Base-by-base conservation (phyloP, 768 basidiomycete species). In the Phlebiopsis flavidoalba region DNA sequence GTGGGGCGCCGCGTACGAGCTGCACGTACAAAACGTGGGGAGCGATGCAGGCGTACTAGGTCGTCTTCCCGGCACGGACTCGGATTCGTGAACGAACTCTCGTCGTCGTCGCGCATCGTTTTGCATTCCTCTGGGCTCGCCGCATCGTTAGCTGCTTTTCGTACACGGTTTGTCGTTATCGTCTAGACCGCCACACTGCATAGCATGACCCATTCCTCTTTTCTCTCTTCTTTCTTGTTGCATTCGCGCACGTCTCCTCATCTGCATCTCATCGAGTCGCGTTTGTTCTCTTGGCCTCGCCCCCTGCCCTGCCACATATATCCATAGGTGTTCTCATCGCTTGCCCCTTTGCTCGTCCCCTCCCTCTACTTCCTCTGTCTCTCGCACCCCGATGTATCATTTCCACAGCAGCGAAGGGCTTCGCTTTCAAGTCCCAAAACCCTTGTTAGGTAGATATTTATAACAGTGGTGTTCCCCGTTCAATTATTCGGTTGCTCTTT, bases 401-500 rank as follows among this genome's bases (percentile, higher is more conserved):
- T 40, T 24, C 54, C 40, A 31, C 26, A 35, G 21, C 63, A 69
- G 78, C 79, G 79, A 80, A 80, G 79, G 79, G 79, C 79, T 79
- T 80, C 79, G 79, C 79, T 58, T 64, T 68, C 68, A 77, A 78
- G 78, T 73, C 78, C 78, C 79, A 67, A 64, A 77, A 77, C 15
- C 26, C 58, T 63, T 64, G 63, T 54, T 53, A 37, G 63, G 64
- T 68, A 68, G 67, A 67, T 70, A 70, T 67, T 67, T 70, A 70
- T 64, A 60, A 37, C 14, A 37, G 57, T 58, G 31, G 46, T 24
- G 21, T 55, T 55, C 40, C 40, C 36, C 19, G 43, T 40, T 55
- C 54, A 55, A 15, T 55, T 55, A 55, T 55, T 45, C 19, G 12
- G 19, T 31, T 53, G 36, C 36, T 53, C 53, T 35, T 11, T 15